Conservation (phyloP, 306 rosid species). For the Potentilla sterilis region DNA sequence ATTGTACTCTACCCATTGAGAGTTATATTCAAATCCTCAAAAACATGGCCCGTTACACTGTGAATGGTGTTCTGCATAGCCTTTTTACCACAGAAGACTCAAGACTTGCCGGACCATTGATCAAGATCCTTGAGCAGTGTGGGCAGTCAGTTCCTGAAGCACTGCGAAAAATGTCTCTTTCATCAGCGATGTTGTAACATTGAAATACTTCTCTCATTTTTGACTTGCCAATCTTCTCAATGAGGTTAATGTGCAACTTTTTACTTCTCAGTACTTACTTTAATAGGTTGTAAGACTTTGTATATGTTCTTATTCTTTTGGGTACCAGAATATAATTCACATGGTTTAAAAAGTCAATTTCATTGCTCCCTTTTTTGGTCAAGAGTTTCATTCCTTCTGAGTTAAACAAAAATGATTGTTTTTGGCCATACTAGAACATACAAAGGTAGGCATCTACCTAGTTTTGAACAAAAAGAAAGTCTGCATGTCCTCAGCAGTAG, state of each 20-base stretch:
- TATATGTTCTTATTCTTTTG: background rate
- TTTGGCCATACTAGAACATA: too few relatives aligned
- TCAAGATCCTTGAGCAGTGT: constrained; percentile 7
- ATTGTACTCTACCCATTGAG: too few relatives aligned
- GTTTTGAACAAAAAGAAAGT: too few relatives aligned
- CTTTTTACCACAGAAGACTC: constrained; percentile 37
- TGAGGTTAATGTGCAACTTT: background rate
- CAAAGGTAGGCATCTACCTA: too few relatives aligned
- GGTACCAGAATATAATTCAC: background rate
- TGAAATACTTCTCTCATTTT: constrained; percentile 20
- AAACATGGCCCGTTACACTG: too few relatives aligned
- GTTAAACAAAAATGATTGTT: background rate
- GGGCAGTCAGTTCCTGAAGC: too few relatives aligned
- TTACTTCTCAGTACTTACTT: background rate
- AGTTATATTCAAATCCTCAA: too few relatives aligned
- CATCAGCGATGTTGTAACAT: constrained; percentile 32
- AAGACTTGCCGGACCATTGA: constrained; percentile 44
- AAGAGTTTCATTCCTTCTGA: background rate
- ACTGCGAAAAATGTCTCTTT: constrained; percentile 34
- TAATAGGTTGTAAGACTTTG: background rate
- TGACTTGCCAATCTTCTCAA: background rate
- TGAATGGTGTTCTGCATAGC: background rate
- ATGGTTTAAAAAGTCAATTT: background rate
- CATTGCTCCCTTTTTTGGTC: too few relatives aligned
- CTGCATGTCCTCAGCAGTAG: too few relatives aligned